Evolutionary conservation across 2,329 filamentous ascomycete species (phyloP), one percentile per base, ranked within the genome.

Genomic region (Diaporthe caulivora): DNA sequence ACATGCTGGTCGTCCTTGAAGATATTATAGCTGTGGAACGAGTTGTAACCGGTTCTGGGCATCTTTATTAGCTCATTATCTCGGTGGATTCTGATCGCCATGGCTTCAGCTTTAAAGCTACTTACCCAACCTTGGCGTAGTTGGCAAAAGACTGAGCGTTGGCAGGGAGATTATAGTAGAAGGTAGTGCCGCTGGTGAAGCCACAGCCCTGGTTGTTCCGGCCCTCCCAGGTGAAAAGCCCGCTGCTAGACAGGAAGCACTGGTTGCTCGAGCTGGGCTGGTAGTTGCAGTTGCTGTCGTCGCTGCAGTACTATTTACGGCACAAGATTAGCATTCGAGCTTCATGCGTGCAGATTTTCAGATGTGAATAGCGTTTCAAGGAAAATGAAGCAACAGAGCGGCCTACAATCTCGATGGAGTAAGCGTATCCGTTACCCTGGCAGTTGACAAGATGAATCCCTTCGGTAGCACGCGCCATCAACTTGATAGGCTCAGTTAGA

Each of bases 241-340:
- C 55, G 1, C 31, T 60, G 55, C 18, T 26, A 10, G 55, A 60
- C 37, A 60, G 34, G 34, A 60, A 60, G 34, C 55, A 60, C n/a
- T 60, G 55, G 55, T 60, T 60, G 55, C 42, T n/a, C 7, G 55
- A 60, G 37, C 34, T 42, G n/a, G 55, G 55, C 55, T 42, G 34
- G 55, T 42, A 42, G 55, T 60, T 60, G 55, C 55, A 60, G 55
- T 60, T 60, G 55, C 55, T 60, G 37, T 60, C 55, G 26, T 60
- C 55, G 21, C n/a, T 42, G 37, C 55, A 60, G 34, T 60, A 60
- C 55, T 60, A 18, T n/a, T 60, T 37, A 15, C 55, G 26, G n/a
- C 2, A 17, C 1, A 24, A 60, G 37, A 15, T 60, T 9, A 60
- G 37, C 37, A 18, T 10, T 42, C 29, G 55, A n/a, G n/a, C 37